Percentiles rank a stretch among this genome's conserved stretches.
Evolutionary conservation across 805 yeast species (phyloP).

Genomic region (Candida broadrunensis): DNA sequence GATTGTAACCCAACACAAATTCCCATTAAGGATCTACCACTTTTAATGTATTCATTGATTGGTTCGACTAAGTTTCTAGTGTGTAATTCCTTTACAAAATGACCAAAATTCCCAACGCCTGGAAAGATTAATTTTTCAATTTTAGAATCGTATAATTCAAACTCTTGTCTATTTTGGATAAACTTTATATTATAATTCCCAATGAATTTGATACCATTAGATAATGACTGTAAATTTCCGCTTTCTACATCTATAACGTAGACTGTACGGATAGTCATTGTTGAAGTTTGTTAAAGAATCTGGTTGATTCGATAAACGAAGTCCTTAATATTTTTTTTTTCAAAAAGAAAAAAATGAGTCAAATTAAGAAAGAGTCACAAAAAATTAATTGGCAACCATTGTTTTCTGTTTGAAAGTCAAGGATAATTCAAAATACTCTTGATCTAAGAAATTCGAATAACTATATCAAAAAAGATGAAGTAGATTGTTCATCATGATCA

Average conservation of each 20-base stretch:
- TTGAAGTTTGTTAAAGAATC: neutral
- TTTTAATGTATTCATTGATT: slow-evolving; percentile 57
- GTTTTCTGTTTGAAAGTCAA: no score
- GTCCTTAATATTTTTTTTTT: neutral
- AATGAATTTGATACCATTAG: slow-evolving; percentile 76
- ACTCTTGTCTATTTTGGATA: slow-evolving; percentile 58
- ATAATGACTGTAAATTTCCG: slow-evolving; percentile 87
- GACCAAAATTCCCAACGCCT: slow-evolving; percentile 97
- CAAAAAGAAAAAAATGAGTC: neutral
- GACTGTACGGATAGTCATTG: slow-evolving; percentile 20
- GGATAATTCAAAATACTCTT: no score
- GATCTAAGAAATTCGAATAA: no score
- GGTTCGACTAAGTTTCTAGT: slow-evolving; percentile 65
- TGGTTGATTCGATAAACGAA: no score
- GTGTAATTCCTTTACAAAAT: slow-evolving; percentile 72
- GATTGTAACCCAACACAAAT: slow-evolving; percentile 96
- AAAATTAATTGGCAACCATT: neutral
- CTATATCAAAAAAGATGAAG: no score
- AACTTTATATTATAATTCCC: slow-evolving; percentile 65
- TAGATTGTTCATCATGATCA: no score
- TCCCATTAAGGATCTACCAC: slow-evolving; percentile 93
- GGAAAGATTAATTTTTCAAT: slow-evolving; percentile 74
- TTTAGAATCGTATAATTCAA: slow-evolving; percentile 32
- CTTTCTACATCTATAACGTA: slow-evolving; percentile 89
- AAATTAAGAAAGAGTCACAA: neutral